Base-by-base conservation (phyloP, 371 early-diverging fungal species). In the Syncephalastrum monosporum region DNA sequence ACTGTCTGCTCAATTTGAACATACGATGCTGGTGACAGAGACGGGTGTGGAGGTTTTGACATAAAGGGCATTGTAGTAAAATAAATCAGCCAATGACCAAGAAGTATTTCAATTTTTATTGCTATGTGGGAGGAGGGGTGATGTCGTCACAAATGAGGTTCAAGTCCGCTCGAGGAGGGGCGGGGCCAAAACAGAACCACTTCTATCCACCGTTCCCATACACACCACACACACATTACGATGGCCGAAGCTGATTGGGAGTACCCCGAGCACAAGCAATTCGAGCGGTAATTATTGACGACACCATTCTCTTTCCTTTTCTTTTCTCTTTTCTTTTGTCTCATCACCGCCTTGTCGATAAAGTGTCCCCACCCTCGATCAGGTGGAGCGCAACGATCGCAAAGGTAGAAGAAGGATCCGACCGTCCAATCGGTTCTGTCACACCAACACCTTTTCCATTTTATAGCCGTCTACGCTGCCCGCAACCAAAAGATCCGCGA, bases 1-100 rank as follows among this genome's bases (percentile, higher is more conserved):
- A 69, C 83, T 75, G 23, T 94, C 94, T 19, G 98, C 99, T 1
- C 99, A 99, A 81, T 99, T 99, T 79, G 99, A 99, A 67, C 96
- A 99, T 68, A 96, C 96, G 10, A 70, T 99, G 54, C 80, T 97
- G 29, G 90, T 99, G 14, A 98, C 96, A 5, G 91, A 96, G 68
- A 85, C 81, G 44, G 96, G 98, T 23, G 90, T 90, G 41, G 98
- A 97, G 70, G 81, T 99, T 56, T 79, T 99, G 58, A 94, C 97
- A 4, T 71, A 63, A 54, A 51, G 12, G 16, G 38, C 38, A 33
- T 33, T 33, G 38, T 33, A 33, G 38, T 10, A 33, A 21, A 21
- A 33, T 33, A 33, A 33, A 33, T 33, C 38, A 33, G 12, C 38
- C 38, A 33, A 33, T 33, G 38, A 33, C 38, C 38, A 33, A 33